Evolutionary conservation across 2,329 filamentous ascomycete species (phyloP).

Genomic region (Cordyceps pruinosa): DNA sequence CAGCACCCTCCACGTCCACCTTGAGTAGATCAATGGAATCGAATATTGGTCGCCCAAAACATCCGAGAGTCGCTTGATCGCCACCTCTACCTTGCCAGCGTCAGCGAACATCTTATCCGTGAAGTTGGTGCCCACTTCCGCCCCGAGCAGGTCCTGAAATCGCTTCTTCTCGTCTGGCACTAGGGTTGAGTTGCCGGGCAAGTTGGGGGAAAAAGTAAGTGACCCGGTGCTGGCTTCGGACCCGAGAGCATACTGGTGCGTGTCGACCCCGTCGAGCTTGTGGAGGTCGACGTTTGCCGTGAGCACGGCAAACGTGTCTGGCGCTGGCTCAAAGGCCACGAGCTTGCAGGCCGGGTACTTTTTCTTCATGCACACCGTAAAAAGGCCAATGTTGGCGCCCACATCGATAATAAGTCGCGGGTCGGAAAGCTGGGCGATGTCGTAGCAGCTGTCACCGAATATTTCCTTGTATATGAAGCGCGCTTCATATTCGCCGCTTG

Average conservation of each 20-base stretch:
- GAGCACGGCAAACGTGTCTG: constrained; percentile 15
- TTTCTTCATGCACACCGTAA: constrained; percentile 21
- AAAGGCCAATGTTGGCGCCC: constrained; percentile 23
- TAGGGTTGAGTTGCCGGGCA: constrained; percentile 21
- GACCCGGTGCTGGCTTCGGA: neutral
- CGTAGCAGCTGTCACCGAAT: constrained; percentile 19
- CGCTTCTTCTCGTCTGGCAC: constrained; percentile 15
- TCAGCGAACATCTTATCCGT: constrained; percentile 10
- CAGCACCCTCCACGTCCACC: constrained; percentile 22
- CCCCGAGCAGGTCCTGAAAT: constrained; percentile 4
- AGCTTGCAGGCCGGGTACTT: constrained; percentile 19
- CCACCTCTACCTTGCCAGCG: constrained; percentile 13
- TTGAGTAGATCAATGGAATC: constrained; percentile 21
- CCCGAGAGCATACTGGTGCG: constrained; percentile 14
- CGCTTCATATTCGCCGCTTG: constrained; percentile 13
- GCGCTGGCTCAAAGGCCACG: constrained; percentile 22
- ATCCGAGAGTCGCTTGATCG: constrained; percentile 15
- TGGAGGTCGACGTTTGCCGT: constrained; percentile 17
- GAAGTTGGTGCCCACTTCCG: constrained; percentile 1
- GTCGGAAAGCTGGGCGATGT: constrained; percentile 12
- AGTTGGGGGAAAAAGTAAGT: constrained; percentile 17
- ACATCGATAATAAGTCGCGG: constrained; percentile 19
- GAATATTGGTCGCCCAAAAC: constrained; percentile 14
- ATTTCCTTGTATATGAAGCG: constrained; percentile 20
- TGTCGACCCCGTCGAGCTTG: constrained; percentile 10